Evolutionary conservation across 208 protist species (phyloP).

Genomic region (Giardia duodenalis): DNA sequence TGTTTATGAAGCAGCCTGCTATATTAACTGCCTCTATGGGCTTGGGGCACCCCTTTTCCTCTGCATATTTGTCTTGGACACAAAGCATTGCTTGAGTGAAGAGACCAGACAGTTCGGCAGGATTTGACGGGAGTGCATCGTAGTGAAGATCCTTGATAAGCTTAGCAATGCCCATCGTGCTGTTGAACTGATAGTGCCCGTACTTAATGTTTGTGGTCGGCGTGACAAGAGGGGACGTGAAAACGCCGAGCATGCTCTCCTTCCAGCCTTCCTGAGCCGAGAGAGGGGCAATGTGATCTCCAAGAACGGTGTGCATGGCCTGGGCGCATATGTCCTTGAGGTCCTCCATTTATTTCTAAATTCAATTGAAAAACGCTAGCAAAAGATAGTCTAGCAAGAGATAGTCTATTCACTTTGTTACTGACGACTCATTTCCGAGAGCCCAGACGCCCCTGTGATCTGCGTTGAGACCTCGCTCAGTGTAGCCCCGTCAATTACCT

Average conservation of each 20-base stretch:
- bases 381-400: no score
- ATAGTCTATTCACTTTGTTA: no score
- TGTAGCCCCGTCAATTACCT: background rate
- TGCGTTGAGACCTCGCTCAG: background rate
- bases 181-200: constrained; percentile 28
- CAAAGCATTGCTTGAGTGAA: background rate
- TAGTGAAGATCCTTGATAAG: background rate
- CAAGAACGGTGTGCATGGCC: background rate
- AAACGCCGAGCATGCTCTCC: background rate
- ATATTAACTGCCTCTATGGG: background rate
- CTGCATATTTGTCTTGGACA: no score
- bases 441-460: background rate
- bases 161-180: constrained; percentile 4
- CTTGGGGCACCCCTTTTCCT: background rate
- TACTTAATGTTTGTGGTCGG: constrained; percentile 16
- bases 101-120: background rate
- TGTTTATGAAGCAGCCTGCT: background rate
- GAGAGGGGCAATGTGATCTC: background rate
- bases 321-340: background rate
- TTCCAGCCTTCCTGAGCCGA: background rate
- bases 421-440: background rate
- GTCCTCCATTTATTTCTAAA: background rate
- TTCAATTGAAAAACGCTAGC: no score
- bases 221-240: background rate
- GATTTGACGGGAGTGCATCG: background rate